These are phyloP conservation scores for Paraphoma sp. DNA, from an alignment of 2,329 filamentous ascomycete species.

Conservation along the genomic window DNA sequence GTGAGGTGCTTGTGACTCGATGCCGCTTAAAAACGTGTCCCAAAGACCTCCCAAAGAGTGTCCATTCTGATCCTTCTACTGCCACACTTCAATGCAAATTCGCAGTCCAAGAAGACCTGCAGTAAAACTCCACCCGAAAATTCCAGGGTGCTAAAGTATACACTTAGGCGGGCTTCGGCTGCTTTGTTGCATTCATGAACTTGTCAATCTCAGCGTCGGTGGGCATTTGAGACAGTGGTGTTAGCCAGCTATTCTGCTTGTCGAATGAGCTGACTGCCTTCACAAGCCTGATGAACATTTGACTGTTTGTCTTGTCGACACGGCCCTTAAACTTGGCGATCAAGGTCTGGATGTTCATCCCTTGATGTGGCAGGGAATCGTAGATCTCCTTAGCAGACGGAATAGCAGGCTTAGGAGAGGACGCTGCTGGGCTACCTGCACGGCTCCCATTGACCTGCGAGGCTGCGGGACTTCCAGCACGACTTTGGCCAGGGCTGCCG, in stretches of 20 bases:
- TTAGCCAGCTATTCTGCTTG: slow-evolving; percentile 35
- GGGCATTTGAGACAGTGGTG: slow-evolving; percentile 39
- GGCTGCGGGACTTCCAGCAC: slow-evolving; percentile 50
- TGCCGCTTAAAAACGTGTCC: no score
- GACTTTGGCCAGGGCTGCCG: slow-evolving; percentile 69
- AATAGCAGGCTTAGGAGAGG: slow-evolving; percentile 30
- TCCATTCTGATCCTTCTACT: no score
- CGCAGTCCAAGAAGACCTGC: no score
- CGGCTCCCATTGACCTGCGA: slow-evolving; percentile 35
- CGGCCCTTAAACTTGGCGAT: slow-evolving; percentile 51
- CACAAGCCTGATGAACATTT: slow-evolving; percentile 54
- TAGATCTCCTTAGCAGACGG: slow-evolving; percentile 55
- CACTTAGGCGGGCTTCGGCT: slow-evolving; percentile 8
- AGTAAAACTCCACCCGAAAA: no score
- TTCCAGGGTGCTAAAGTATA: no score
- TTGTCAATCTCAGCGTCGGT: slow-evolving; percentile 35
- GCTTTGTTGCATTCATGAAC: slow-evolving; percentile 20
- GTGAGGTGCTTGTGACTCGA: no score
- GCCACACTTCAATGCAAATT: no score
- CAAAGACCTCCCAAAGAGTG: no score
- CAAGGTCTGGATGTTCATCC: slow-evolving; percentile 52
- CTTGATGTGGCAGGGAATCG: slow-evolving; percentile 51
- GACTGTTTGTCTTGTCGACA: slow-evolving; percentile 44
- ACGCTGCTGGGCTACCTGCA: slow-evolving; percentile 35
- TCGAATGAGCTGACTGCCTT: slow-evolving; percentile 47